These are phyloP conservation scores for Arthrobotrys sphaeroides DNA, from an alignment of 2,329 filamentous ascomycete genomes.

Conservation along the genomic window DNA sequence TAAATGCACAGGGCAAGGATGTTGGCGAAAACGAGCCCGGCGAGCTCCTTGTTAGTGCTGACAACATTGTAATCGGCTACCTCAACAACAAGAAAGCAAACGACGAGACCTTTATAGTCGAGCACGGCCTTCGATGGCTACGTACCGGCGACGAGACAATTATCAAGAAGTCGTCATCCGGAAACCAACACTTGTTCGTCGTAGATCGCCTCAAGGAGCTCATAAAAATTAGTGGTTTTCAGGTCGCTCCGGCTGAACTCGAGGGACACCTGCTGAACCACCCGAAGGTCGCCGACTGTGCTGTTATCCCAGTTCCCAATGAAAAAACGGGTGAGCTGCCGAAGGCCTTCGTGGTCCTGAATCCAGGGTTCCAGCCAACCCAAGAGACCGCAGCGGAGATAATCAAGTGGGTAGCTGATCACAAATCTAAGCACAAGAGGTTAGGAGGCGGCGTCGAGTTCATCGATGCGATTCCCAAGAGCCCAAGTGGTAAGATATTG, in stretches of 20 bases:
- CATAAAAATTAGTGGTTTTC: constrained; percentile 68
- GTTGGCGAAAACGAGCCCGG: constrained; percentile 78
- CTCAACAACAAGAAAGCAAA: constrained; percentile 86
- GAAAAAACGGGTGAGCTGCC: constrained; percentile 65
- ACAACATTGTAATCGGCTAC: constrained; percentile 82
- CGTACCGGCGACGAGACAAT: constrained; percentile 86
- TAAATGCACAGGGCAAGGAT: constrained; percentile 75
- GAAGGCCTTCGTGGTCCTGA: constrained; percentile 64
- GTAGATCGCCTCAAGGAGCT: constrained; percentile 77
- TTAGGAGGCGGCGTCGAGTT: constrained; percentile 65
- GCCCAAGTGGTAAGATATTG: constrained; percentile 66
- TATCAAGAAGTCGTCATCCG: constrained; percentile 70
- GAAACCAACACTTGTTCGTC: constrained; percentile 83
- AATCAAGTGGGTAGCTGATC: constrained; percentile 61
- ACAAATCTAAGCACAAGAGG: constrained; percentile 65
- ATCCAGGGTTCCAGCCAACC: constrained; percentile 54
- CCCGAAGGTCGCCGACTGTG: constrained; percentile 63
- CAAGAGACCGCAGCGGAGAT: constrained; percentile 62
- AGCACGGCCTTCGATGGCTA: constrained; percentile 74
- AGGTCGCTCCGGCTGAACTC: constrained; percentile 65
- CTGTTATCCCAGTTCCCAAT: constrained; percentile 63
- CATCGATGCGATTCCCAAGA: constrained; percentile 65
- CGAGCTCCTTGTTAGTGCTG: constrained; percentile 80
- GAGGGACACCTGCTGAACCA: constrained; percentile 64
- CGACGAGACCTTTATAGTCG: constrained; percentile 79